Percentiles rank a stretch among this genome's conserved stretches.
Conservation (phyloP, 1,139 yeast species). For the Kazachstania sp. region DNA sequence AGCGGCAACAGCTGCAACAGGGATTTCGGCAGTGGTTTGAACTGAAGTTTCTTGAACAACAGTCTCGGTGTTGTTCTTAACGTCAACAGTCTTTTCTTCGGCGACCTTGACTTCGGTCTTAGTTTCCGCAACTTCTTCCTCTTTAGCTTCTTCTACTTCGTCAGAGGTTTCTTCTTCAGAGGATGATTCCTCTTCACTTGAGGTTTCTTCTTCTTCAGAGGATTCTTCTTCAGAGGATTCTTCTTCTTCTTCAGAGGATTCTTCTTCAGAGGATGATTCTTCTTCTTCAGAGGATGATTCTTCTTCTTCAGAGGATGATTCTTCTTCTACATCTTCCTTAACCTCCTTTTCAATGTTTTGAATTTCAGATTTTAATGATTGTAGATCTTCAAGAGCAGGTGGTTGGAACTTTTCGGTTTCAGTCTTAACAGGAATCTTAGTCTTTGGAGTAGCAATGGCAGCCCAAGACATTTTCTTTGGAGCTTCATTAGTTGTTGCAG, state of each 20-base stretch:
- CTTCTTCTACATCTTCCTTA: no score
- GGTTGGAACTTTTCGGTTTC: neutral
- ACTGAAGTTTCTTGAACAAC: neutral
- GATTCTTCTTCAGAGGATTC: no score
- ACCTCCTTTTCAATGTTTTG: conserved; percentile 5
- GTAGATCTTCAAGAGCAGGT: neutral
- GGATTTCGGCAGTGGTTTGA: neutral
- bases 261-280: neutral
- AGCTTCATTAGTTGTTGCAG: conserved; percentile 4
- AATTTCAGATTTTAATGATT: conserved; percentile 1
- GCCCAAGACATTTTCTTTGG: conserved; percentile 36
- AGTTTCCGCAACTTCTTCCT: neutral
- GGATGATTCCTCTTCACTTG: no score
- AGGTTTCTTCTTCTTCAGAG: conserved; percentile 7
- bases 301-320: conserved; percentile 1
- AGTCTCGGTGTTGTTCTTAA: neutral
- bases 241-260: conserved; percentile 2
- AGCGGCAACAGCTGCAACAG: neutral
- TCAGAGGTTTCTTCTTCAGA: conserved; percentile 7
- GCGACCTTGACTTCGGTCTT: neutral
- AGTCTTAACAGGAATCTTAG: conserved; percentile 6
- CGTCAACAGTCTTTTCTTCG: neutral
- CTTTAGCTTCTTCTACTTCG: no score
- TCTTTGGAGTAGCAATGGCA: conserved; percentile 34
- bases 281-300: conserved; percentile 1